Evolutionary conservation across 2,329 filamentous ascomycete genomes (phyloP).

Genomic region (Beauveria caledonica): DNA sequence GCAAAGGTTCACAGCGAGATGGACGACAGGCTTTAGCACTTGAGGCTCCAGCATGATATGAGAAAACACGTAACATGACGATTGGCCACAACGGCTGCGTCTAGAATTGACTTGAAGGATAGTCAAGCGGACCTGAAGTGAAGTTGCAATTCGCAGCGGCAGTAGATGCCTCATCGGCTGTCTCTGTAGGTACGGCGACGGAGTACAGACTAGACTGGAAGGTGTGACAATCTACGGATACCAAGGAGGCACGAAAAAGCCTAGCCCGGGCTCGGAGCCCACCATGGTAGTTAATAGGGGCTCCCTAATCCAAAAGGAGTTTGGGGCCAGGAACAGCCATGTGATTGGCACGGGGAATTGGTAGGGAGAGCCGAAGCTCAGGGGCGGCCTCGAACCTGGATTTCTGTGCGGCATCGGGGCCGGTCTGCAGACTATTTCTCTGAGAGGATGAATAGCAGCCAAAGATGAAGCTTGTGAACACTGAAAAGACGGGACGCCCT

Average conservation of each 20-base stretch:
- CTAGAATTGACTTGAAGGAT: too few species aligned
- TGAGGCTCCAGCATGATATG: background rate
- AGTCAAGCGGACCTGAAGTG: too few species aligned
- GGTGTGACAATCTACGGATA: background rate
- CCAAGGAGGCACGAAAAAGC: background rate
- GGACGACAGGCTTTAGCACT: background rate
- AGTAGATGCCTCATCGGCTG: too few species aligned
- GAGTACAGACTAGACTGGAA: background rate
- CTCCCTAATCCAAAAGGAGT: background rate
- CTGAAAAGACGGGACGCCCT: background rate
- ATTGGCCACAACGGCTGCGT: too few species aligned
- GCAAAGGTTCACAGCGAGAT: background rate
- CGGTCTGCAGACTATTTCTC: background rate
- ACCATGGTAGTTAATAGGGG: background rate
- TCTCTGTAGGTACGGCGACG: too few species aligned
- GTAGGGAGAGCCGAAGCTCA: slow-evolving; percentile 6
- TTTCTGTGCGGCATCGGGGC: background rate
- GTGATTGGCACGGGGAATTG: slow-evolving; percentile 15
- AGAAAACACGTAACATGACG: background rate
- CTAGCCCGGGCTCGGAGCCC: background rate
- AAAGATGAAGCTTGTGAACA: background rate
- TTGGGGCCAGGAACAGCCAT: slow-evolving; percentile 15
- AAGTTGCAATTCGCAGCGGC: too few species aligned
- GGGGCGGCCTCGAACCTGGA: background rate
- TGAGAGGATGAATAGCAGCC: background rate